Evolutionary conservation across 441 rosid species (phyloP), one percentile per base, ranked within the genome.

Genomic region (Kokia cookei): DNA sequence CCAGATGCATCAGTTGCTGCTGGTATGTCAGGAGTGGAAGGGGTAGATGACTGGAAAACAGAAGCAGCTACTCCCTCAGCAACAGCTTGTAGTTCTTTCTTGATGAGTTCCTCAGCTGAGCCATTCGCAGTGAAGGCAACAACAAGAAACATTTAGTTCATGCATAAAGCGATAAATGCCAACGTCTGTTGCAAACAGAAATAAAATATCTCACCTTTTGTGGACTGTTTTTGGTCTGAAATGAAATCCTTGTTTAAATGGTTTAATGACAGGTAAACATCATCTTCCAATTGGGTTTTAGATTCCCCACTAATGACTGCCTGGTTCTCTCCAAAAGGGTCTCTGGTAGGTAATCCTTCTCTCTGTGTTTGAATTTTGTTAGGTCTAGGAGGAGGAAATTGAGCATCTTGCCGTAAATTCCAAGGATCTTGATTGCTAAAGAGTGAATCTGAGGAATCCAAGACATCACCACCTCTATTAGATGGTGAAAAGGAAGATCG

Each of bases 41-140:
- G 65, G 64, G 76, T 63, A 76, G 71, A 48, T 24, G 87, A 75
- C 74, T 82, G 83, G 64, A 89, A 84, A 75, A 89, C 91, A 71
- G 90, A 82, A 64, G 91, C 86, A 81, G 87, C 92, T 64, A 89
- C 89, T 76, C 88, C 91, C 79, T 89, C 96, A 61, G 93, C 91
- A 26, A 88, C 90, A 78, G 87, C 89, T 74, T 83, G 84, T 75
- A 91, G 90, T 78, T 91, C 96, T 82, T 84, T 88, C 84, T 84
- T 89, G 70, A 89, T 72, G 51, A 69, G 84, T 71, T 88, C 93
- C 76, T 86, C 93, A 5, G 83, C 83, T 35, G 86, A 84, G 48
- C 82, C 87, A 83, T 71, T 61, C 73, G 53, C 32, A 65, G 37
- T 45, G n/a, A 71, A 79, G 35, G 7, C 24, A 63, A 67, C 65